phyloP scores from a whole-genome alignment of 2,329 filamentous ascomycete species.

The Westerdykella ornata region DNA sequence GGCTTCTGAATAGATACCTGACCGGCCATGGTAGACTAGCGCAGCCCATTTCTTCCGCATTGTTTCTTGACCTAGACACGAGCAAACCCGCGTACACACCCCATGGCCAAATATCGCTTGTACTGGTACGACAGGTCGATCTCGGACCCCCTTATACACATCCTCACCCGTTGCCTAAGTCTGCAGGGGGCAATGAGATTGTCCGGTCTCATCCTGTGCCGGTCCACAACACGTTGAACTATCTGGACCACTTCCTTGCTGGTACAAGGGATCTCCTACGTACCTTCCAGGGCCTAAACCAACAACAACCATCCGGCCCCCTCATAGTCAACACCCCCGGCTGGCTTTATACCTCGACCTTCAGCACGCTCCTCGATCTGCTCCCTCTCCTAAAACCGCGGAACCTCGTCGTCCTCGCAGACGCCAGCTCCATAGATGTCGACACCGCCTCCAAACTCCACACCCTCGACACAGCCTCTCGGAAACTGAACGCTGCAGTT shows the following conservation, averaged over 20 bases:
- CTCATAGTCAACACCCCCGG: conserved; percentile 69
- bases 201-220: conserved; percentile 62
- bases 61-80: conserved; percentile 68
- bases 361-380: conserved; percentile 57
- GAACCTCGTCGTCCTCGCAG: conserved; percentile 60
- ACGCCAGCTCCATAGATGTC: conserved; percentile 39
- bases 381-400: conserved; percentile 50
- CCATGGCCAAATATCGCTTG: conserved; percentile 62
- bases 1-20: conserved; percentile 62
- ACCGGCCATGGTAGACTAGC: conserved; percentile 40
- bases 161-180: conserved; percentile 27
- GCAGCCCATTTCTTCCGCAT: conserved; percentile 38
- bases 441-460: conserved; percentile 55
- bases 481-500: conserved; percentile 36
- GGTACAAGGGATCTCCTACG: conserved; percentile 58
- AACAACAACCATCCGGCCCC: conserved; percentile 43
- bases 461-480: conserved; percentile 41
- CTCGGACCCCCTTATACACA: conserved; percentile 64
- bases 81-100: conserved; percentile 69
- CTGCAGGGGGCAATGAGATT: conserved; percentile 32
- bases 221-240: conserved; percentile 57
- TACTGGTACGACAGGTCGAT: conserved; percentile 55
- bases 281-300: conserved; percentile 48
- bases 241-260: conserved; percentile 59
- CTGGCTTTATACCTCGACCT: conserved; percentile 64